Evolutionary conservation across 768 basidiomycete genomes (phyloP).

Genomic region (Botryobasidium botryosum): DNA sequence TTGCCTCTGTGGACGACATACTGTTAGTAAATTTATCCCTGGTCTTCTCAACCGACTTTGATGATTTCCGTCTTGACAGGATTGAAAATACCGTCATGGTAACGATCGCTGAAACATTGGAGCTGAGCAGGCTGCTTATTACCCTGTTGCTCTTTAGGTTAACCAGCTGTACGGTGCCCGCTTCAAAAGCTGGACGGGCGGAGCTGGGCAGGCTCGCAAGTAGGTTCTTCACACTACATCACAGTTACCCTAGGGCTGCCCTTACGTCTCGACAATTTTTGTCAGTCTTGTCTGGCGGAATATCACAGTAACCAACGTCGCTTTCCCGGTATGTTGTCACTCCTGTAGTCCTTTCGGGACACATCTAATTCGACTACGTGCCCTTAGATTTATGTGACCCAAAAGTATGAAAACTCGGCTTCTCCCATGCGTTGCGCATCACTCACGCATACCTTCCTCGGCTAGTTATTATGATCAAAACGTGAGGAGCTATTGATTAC

Average conservation of each 20-base stretch:
- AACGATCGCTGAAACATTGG: no score
- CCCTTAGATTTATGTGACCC: conserved; percentile 40
- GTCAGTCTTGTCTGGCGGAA: conserved; percentile 40
- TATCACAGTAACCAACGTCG: conserved; percentile 34
- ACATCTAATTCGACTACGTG: not conserved
- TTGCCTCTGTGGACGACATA: conserved; percentile 40
- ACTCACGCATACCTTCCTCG: no score
- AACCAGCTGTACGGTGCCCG: conserved; percentile 39
- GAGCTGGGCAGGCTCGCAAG: conserved; percentile 41
- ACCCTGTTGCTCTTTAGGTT: conserved; percentile 20
- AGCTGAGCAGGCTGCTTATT: not conserved
- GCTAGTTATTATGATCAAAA: not conserved
- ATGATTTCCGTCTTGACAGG: conserved; percentile 5
- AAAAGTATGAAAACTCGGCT: conserved; percentile 45
- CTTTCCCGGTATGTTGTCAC: conserved; percentile 32
- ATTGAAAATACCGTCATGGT: conserved; percentile 20
- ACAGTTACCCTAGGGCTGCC: not conserved
- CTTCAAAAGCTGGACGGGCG: conserved; percentile 53
- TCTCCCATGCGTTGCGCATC: no score
- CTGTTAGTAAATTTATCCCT: no score
- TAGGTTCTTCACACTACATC: conserved; percentile 14
- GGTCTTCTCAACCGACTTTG: no score
- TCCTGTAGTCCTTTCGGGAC: not conserved
- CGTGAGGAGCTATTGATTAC: no score
- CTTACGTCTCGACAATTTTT: not conserved